Base-by-base conservation (phyloP, 345 rosid genomes). In the Aegle marmelos region DNA sequence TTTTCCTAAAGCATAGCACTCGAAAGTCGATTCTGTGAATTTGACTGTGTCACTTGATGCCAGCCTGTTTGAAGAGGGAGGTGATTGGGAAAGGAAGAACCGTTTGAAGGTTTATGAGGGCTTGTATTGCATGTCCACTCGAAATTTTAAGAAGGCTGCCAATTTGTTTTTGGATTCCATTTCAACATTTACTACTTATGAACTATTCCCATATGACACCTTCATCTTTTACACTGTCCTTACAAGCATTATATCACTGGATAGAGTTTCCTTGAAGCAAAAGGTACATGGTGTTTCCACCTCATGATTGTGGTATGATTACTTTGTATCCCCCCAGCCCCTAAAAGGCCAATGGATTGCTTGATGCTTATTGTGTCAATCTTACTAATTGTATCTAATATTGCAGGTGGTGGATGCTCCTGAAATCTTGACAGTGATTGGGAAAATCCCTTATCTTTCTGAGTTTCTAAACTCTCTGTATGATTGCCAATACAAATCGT, bases 31-130 rank as follows among this genome's bases (percentile, higher is more conserved):
- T 30, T 71, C 62, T 67, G 61, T 58, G 63, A 34, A 50, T 60
- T 30, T 78, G 22, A 63, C 58, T 61, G 63, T 41, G 53, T 50
- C 33, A 33, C 70, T 54, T 75, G 63, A 53, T 81, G 80, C 48
- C 85, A 97, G 99, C 79, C 90, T 97, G 89, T 97, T 97, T 87
- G 99, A 97, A 84, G 99, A 92, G 86, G 99, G 99, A 83, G 99
- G 98, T 84, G 99, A 97, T 73, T 97, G 99, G 99, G 99, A 97
- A 83, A 92, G 94, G 90, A 97, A 97, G 90, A 97, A 97, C 79
- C 88, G 98, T 54, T 86, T 97, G 79, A 97, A 97, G 89, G 99
- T 94, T 71, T 97, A 97, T 21, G 98, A 94, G 86, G 99, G 99
- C 83, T 76, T 97, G 84, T 90, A 86, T 68, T 93, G 93, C 93